Evolutionary conservation across 176 grass and related monocot genomes (phyloP).

Genomic region (Aegilops tauschii): DNA sequence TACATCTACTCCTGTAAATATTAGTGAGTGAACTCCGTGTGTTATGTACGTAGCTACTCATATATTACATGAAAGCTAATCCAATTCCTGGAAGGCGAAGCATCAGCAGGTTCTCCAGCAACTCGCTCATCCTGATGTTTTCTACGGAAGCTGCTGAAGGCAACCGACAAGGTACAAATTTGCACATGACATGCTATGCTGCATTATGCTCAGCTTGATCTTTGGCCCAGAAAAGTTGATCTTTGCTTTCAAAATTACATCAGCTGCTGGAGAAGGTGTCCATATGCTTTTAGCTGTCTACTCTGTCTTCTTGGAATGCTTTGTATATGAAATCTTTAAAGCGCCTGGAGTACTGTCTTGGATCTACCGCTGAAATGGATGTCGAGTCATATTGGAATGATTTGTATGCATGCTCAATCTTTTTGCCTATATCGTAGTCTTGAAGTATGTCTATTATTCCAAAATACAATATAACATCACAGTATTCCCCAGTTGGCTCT

Average conservation of each 20-base stretch:
- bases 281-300: constrained; percentile 39
- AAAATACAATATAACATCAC: constrained; percentile 76
- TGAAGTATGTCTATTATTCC: constrained; percentile 96
- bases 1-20: constrained; percentile 55
- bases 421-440: constrained; percentile 92
- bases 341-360: constrained; percentile 73
- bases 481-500: constrained; percentile 72
- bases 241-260: constrained; percentile 5
- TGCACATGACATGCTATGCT: constrained; percentile 14
- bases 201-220: constrained; percentile 2
- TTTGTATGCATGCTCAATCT: constrained; percentile 82
- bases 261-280: not conserved
- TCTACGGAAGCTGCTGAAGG: constrained; percentile 17
- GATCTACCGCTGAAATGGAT: constrained; percentile 90
- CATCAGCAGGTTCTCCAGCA: constrained; percentile 6
- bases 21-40: constrained; percentile 53
- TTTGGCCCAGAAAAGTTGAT: not conserved
- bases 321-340: constrained; percentile 90
- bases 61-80: constrained; percentile 54
- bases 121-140: not conserved
- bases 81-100: constrained; percentile 15
- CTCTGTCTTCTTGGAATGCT: constrained; percentile 72
- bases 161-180: constrained; percentile 17
- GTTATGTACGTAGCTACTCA: constrained; percentile 41
- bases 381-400: constrained; percentile 77